Conservation (phyloP, 768 basidiomycete genomes). For the Asterophora parasitica region DNA sequence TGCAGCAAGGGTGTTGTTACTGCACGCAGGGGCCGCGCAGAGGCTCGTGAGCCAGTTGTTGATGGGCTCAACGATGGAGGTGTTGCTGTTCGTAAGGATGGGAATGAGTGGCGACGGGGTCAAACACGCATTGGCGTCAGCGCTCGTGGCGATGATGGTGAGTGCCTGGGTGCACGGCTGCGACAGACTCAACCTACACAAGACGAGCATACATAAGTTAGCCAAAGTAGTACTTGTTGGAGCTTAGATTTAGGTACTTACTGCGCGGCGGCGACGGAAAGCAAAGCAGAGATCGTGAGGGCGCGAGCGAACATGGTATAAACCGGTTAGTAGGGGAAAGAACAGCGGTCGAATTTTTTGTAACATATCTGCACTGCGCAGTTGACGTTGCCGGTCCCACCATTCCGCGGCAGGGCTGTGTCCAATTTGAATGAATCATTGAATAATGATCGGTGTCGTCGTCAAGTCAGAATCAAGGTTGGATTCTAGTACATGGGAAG, state of each 20-base stretch:
- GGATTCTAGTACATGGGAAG: too few species aligned
- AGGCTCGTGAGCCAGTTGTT: constrained; percentile 58
- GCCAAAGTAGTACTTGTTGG: background rate
- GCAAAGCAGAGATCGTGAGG: constrained; percentile 13
- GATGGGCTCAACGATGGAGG: constrained; percentile 40
- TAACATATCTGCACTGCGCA: too few species aligned
- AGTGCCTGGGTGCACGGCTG: constrained; percentile 45
- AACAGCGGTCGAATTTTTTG: background rate
- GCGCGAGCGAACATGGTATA: constrained; percentile 9
- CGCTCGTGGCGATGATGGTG: constrained; percentile 34
- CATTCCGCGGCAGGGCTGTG: too few species aligned
- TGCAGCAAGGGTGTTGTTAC: constrained; percentile 51
- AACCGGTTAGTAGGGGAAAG: too few species aligned
- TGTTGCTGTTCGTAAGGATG: constrained; percentile 27
- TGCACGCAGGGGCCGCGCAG: constrained; percentile 49
- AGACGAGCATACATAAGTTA: background rate
- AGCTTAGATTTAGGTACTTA: background rate
- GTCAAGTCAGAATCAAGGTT: too few species aligned
- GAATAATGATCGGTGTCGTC: too few species aligned
- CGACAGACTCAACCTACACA: constrained; percentile 30
- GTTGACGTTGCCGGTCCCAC: too few species aligned
- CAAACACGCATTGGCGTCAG: constrained; percentile 46
- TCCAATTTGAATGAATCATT: too few species aligned
- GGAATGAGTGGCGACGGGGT: constrained; percentile 41
- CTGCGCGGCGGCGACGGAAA: constrained; percentile 15